phyloP scores from a whole-genome alignment of 176 grass and related monocot genomes.

The Eleusine indica region DNA sequence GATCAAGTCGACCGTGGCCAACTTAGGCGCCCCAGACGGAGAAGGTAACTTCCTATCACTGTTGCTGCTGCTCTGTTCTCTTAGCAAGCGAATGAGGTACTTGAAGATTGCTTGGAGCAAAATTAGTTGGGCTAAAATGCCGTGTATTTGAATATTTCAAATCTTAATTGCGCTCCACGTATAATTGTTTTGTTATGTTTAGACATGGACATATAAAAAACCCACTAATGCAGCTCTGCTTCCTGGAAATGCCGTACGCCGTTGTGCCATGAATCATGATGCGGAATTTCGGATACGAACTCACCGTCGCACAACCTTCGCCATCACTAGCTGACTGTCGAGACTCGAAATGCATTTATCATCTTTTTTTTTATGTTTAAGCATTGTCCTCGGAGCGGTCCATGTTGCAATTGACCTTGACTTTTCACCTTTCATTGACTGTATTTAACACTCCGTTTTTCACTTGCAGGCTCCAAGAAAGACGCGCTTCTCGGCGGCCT shows the following conservation, averaged over 20 bases:
- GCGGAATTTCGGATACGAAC: too few relatives aligned
- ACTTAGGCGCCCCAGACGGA: background rate
- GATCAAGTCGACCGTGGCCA: slow-evolving; percentile 33
- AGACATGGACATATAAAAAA: too few relatives aligned
- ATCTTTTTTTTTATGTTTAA: too few relatives aligned
- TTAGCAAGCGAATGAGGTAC: background rate
- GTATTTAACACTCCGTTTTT: background rate
- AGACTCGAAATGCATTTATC: too few relatives aligned
- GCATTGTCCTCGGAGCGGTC: too few relatives aligned
- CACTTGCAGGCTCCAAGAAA: slow-evolving; percentile 25
- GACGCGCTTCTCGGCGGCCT: slow-evolving; percentile 63
- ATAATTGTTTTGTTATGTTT: too few relatives aligned
- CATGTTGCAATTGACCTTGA: background rate
- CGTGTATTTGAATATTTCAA: background rate
- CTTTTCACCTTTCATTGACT: background rate
- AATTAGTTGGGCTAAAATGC: background rate
- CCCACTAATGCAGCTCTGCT: too few relatives aligned
- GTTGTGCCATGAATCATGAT: too few relatives aligned
- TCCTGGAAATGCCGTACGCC: too few relatives aligned
- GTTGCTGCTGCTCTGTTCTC: background rate
- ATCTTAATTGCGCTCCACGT: background rate
- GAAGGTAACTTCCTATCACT: background rate
- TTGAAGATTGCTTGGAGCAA: background rate
- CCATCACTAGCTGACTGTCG: too few relatives aligned
- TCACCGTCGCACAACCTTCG: too few relatives aligned